Evolutionary conservation across 129 eudicot genomes (phyloP), one percentile per base, ranked within the genome.

Genomic region (Flaveria bidentis): DNA sequence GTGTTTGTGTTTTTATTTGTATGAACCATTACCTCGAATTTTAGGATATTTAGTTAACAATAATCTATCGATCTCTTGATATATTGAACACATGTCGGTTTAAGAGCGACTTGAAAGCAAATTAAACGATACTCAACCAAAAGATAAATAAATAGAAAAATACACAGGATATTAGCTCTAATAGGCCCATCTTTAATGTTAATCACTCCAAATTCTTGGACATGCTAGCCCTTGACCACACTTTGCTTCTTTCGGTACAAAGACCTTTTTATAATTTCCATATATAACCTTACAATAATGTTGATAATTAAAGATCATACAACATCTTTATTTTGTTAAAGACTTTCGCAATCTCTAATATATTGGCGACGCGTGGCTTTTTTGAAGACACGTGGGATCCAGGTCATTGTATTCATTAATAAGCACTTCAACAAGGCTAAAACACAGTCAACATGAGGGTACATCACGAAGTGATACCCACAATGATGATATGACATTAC

Each of bases 281-380:
- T 36, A 5, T 36, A 36, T 5, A 36, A 36, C 41, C 41, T n/a
- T 17, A 18, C 25, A 55, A 55, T 55, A 55, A 55, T 55, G 61
- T 17, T 18, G 61, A 55, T 55, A 57, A 57, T 9, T 1, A 20
- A 57, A 2, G 64, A 22, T 57, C 64, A 20, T 22, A 20, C 41
- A 5, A 36, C 41, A 36, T 5, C 7, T 45, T 8, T 11, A 45
- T 11, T 45, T 45, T 2, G 50, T 8, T 1, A 9, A 5, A 57
- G 18, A 57, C 64, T 57, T 20, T 57, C 10, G 64, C 64, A 57
- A 57, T 22, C 64, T 55, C 61, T 55, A 55, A 55, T 55, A 55
- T 17, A 55, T 6, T n/a, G 61, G 25, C 1, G 3, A 55, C 61
- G 1, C 26, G 61, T 55, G 61, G 61, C 61, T 17, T 26, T 36